phyloP scores from a whole-genome alignment of 2,329 filamentous ascomycete species.

The Thelonectria discophora region DNA sequence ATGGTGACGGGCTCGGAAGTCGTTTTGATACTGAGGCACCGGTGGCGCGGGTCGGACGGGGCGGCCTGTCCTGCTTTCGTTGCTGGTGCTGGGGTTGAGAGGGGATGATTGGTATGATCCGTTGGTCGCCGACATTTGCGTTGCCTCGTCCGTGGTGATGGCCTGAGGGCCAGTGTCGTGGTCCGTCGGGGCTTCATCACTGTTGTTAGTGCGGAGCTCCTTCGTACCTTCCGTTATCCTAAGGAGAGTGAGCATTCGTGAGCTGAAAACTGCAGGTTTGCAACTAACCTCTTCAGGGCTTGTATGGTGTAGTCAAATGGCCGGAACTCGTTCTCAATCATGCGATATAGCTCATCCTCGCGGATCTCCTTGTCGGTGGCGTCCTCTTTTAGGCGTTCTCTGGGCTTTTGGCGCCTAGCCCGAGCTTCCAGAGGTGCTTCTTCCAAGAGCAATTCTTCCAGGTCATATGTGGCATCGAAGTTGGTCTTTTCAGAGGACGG shows the following conservation, averaged over 20 bases:
- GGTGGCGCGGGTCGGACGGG: conserved; percentile 48
- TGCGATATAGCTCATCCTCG: conserved; percentile 90
- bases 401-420: conserved; percentile 90
- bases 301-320: conserved; percentile 94
- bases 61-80: conserved; percentile 39
- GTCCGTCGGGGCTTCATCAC: conserved; percentile 23
- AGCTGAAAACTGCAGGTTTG: too few species aligned
- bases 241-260: conserved; percentile 30
- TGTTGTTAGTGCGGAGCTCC: conserved; percentile 20
- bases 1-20: conserved; percentile 57
- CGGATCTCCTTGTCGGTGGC: conserved; percentile 94
- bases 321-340: conserved; percentile 93
- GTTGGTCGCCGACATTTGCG: conserved; percentile 49
- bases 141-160: conserved; percentile 61
- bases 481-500: conserved; percentile 98
- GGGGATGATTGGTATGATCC: conserved; percentile 38
- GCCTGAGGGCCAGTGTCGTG: conserved; percentile 52
- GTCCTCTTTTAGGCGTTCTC: conserved; percentile 90
- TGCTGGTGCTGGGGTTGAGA: conserved; percentile 40
- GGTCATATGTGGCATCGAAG: conserved; percentile 97
- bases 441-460: conserved; percentile 92
- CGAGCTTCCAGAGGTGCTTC: conserved; percentile 94
- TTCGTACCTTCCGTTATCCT: conserved; percentile 51
- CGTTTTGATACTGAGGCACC: conserved; percentile 58
- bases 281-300: conserved; percentile 75